Base-by-base conservation (phyloP, 352 stramenopile species). In the Halophytophthora batemanensis region DNA sequence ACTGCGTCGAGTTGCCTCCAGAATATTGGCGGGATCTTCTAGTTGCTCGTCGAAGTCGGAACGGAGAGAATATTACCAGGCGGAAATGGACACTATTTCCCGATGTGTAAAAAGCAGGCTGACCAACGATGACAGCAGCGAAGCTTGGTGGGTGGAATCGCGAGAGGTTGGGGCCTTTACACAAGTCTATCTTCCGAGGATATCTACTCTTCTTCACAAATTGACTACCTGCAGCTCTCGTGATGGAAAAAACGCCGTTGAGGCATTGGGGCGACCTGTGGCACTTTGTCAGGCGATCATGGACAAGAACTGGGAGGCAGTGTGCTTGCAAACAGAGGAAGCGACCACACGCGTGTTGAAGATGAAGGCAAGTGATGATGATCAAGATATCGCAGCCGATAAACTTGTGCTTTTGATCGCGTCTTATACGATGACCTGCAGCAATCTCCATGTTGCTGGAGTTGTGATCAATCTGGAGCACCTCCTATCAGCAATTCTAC, bases 401-500 rank as follows among this genome's bases (percentile, higher is more conserved):
- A 18, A 15, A 21, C 21, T 77, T n/a, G 45, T 61, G 29, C 33
- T 60, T 12, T 18, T 74, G 12, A 19, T 71, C 14, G 8, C 36
- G 23, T 63, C 60, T 6, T 72, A 74, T 40, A 46, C 50, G 22
- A 45, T 64, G 17, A 23, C 48, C 12, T 74, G 64, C 48, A 61
- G 36, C 19, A 51, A 13, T 11, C 44, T 77, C 13, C 25, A 43
- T 18, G 35, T 64, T 11, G 54, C 58, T 34, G 53, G 38, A 19
- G 43, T 67, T 13, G 18, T 50, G n/a, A 28, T 74, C 23, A 48
- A 77, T 44, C n/a, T 77, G 25, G 37, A 56, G 4, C 64, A 69
- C 8, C 29, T 51, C 2, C 48, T 54, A 15, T 50, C 43, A 14
- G 39, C 51, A 18, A 8, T 31, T 14, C 8, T 36, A 23, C 8